Evolutionary conservation across 2,329 filamentous ascomycete species (phyloP).

Genomic region (Biscogniauxia sp.): DNA sequence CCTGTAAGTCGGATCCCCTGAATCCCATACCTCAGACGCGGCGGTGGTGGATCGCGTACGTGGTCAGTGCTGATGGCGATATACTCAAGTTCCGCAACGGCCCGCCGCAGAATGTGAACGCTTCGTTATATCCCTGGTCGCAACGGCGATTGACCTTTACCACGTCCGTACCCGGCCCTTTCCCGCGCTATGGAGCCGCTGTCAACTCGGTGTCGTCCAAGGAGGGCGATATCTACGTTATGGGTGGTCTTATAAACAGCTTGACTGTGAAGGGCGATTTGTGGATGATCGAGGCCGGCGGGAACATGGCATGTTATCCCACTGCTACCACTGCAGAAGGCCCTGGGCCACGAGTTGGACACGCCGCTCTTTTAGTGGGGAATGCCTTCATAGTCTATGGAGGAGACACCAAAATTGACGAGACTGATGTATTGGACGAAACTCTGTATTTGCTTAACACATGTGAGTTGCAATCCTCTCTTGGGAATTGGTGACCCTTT

Average conservation of each 20-base stretch:
- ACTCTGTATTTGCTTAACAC: conserved; percentile 96
- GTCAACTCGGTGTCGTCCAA: conserved; percentile 92
- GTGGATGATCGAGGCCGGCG: conserved; percentile 94
- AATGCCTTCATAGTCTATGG: conserved; percentile 99
- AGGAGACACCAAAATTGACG: conserved; percentile 95
- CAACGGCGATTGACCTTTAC: conserved; percentile 85
- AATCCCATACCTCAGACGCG: background rate
- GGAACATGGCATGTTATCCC: conserved; percentile 85
- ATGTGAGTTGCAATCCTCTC: conserved; percentile 60
- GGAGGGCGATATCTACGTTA: conserved; percentile 95
- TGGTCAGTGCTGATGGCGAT: conserved; percentile 6
- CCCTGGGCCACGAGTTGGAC: conserved; percentile 90
- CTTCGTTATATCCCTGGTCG: conserved; percentile 93
- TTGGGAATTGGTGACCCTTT: background rate
- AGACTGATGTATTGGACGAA: conserved; percentile 87
- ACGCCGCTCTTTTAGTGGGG: conserved; percentile 89
- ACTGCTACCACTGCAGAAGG: conserved; percentile 90
- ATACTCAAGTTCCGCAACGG: conserved; percentile 50
- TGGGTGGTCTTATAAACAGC: conserved; percentile 94
- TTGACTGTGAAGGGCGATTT: conserved; percentile 94
- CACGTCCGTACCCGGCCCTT: conserved; percentile 77
- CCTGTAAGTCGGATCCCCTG: conserved; percentile 33
- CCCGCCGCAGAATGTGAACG: conserved; percentile 55
- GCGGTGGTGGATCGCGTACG: background rate
- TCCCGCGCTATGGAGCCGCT: conserved; percentile 94